phyloP scores from a whole-genome alignment of 805 yeast species.

The Middelhovenomyces tepae region DNA sequence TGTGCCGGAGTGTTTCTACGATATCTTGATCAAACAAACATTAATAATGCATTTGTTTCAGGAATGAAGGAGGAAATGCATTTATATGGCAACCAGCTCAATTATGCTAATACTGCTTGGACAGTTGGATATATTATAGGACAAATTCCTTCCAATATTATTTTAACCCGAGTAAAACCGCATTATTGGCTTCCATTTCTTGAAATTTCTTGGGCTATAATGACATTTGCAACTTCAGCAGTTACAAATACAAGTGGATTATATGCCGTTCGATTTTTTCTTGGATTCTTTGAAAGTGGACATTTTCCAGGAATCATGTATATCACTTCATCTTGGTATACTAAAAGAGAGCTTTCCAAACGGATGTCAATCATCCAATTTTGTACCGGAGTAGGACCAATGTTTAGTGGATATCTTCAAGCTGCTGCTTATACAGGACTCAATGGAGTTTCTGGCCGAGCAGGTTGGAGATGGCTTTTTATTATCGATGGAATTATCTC shows the following conservation, averaged over 20 bases:
- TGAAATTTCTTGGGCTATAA: slow-evolving; percentile 22
- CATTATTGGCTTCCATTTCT: slow-evolving; percentile 23
- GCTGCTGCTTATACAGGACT: slow-evolving; percentile 40
- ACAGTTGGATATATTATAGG: slow-evolving; percentile 26
- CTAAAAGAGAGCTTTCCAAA: slow-evolving; percentile 21
- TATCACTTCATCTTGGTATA: slow-evolving; percentile 25
- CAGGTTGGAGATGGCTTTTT: slow-evolving; percentile 62
- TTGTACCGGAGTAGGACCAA: slow-evolving; percentile 18
- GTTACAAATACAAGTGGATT: slow-evolving; percentile 20
- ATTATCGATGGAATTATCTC: slow-evolving; percentile 50
- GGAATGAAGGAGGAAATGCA: slow-evolving; percentile 51
- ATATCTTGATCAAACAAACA: slow-evolving; percentile 53
- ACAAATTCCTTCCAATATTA: slow-evolving; percentile 26
- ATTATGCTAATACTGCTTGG: slow-evolving; percentile 17
- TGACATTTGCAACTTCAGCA: slow-evolving; percentile 17
- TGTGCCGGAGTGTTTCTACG: too few relatives aligned
- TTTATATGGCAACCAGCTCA: slow-evolving; percentile 21
- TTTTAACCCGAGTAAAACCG: slow-evolving; percentile 23
- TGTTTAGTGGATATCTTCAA: slow-evolving; percentile 45
- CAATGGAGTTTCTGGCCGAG: slow-evolving; percentile 38
- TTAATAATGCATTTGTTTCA: slow-evolving; percentile 57
- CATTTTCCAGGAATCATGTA: slow-evolving; percentile 23
- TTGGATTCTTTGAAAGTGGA: slow-evolving; percentile 25
- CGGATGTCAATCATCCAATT: slow-evolving; percentile 20
- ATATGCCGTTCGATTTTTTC: slow-evolving; percentile 25